phyloP scores from a whole-genome alignment of 345 rosid genomes.

The Brassica carinata region DNA sequence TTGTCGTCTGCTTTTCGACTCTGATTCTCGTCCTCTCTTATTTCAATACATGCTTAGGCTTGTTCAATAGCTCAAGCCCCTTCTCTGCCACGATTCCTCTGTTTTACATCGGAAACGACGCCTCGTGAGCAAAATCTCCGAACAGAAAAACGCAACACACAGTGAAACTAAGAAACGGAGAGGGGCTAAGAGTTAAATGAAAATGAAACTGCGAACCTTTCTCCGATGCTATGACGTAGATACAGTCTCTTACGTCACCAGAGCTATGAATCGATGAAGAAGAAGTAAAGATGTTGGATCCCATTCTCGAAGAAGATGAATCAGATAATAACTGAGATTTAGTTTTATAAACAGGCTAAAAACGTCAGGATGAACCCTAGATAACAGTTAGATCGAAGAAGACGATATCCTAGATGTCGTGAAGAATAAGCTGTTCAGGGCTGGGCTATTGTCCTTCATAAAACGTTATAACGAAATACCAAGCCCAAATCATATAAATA shows the following conservation, averaged over 20 bases:
- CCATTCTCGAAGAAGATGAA: too few relatives aligned
- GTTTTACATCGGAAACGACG: slow-evolving; percentile 37
- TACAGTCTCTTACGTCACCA: neutral
- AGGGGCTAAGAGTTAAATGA: slow-evolving; percentile 24
- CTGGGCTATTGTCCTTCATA: too few relatives aligned
- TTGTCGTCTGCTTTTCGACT: slow-evolving; percentile 45
- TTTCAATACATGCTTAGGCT: slow-evolving; percentile 54
- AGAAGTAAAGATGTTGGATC: too few relatives aligned
- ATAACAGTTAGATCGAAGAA: too few relatives aligned
- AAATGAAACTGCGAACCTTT: slow-evolving; percentile 21
- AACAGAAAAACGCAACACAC: slow-evolving; percentile 29
- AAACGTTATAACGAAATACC: too few relatives aligned
- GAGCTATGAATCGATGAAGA: slow-evolving; percentile 26
- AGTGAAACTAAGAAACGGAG: slow-evolving; percentile 21
- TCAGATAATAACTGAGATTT: too few relatives aligned
- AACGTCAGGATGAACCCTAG: too few relatives aligned
- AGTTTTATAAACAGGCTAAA: too few relatives aligned
- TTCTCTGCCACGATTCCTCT: slow-evolving; percentile 36
- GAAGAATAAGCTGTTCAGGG: too few relatives aligned
- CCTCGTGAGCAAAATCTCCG: slow-evolving; percentile 47
- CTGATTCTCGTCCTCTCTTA: slow-evolving; percentile 29
- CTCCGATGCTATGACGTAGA: slow-evolving; percentile 11
- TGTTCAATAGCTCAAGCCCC: slow-evolving; percentile 66
- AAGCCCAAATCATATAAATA: too few relatives aligned
- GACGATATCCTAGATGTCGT: too few relatives aligned